Base-by-base conservation (phyloP, 2,329 filamentous ascomycete genomes). In the Alternaria postmessia region DNA sequence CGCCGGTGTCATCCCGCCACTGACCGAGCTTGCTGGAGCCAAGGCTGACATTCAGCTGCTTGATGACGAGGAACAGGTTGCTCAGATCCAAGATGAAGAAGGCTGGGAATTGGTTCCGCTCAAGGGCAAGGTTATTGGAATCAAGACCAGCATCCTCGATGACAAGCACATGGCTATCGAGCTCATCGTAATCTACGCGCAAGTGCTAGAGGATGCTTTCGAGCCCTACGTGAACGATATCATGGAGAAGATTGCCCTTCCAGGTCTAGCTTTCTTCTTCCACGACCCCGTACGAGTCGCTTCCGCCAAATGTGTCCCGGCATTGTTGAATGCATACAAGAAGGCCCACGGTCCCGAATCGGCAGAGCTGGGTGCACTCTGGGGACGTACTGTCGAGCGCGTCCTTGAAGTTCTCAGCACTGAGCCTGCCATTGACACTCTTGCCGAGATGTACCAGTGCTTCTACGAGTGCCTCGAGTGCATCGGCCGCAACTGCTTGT, bases 111-210 rank as follows among this genome's bases (percentile, higher is more conserved):
- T 99, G 68, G 93, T 99, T 16, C 95, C 95, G 8, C 86, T 99
- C 57, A 97, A 97, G 81, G 95, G 95, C 67, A 98, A 98, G 83
- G 92, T 97, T 80, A 97, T 99, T 74, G 95, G 95, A 66, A 99
- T 99, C 82, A 93, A 94, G 82, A 99, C 95, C 7, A 97, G 93
- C 78, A 92, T 91, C 9, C 89, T 99, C 79, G 95, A 99, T 72
- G 95, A 99, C 81, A 99, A 99, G 84, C 94, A 98, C 79, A 97
- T 97, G 87, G 95, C 95, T n/a, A 98, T 99, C 66, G 95, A 99
- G 81, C 88, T 99, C 54, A 91, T 99, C 62, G 94, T 96, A 47
- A 94, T 99, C 63, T 99, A 99, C 75, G 94, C 95, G 2, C 93
- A 97, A 77, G 94, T 97, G 26, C 86, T 99, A n/a, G 93, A 97